A percentile compares a stretch with the other conserved stretches of the same genome.
Conservation (phyloP, 805 yeast species). For the Myxozyma kluyveri region DNA sequence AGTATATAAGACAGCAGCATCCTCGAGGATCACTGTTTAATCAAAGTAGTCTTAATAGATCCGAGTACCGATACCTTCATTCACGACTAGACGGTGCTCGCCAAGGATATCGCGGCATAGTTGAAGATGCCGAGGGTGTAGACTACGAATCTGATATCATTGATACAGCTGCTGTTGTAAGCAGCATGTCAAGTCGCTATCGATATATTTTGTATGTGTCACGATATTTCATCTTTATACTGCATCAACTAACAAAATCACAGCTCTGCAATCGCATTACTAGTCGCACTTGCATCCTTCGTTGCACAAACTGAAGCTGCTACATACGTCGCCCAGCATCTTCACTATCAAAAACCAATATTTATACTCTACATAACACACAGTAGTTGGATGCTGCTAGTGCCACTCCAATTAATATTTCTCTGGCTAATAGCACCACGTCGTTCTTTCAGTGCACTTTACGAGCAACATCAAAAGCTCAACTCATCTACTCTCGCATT, state of each 20-base stretch:
- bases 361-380: constrained; percentile 60
- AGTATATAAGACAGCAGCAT: no score
- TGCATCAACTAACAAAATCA: background rate
- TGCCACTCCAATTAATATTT: constrained; percentile 62
- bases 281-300: constrained; percentile 56
- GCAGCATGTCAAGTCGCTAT: constrained; percentile 10
- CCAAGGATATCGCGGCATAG: background rate
- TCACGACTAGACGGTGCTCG: constrained; percentile 15
- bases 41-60: constrained; percentile 21
- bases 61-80: constrained; percentile 27
- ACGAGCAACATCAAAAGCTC: constrained; percentile 26
- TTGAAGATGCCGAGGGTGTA: constrained; percentile 1
- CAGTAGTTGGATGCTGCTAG: constrained; percentile 69
- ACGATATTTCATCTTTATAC: background rate
- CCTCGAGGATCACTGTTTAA: constrained; percentile 15
- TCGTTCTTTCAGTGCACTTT: constrained; percentile 25
- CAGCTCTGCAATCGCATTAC: constrained; percentile 46
- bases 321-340: constrained; percentile 56
- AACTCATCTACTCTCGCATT: constrained; percentile 31
- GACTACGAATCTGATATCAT: constrained; percentile 8
- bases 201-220: constrained; percentile 30
- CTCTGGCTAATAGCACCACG: constrained; percentile 44
- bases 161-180: background rate
- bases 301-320: constrained; percentile 81
- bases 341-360: constrained; percentile 66